Base-by-base conservation (phyloP, 345 rosid genomes). In the Hirschfeldia incana region DNA sequence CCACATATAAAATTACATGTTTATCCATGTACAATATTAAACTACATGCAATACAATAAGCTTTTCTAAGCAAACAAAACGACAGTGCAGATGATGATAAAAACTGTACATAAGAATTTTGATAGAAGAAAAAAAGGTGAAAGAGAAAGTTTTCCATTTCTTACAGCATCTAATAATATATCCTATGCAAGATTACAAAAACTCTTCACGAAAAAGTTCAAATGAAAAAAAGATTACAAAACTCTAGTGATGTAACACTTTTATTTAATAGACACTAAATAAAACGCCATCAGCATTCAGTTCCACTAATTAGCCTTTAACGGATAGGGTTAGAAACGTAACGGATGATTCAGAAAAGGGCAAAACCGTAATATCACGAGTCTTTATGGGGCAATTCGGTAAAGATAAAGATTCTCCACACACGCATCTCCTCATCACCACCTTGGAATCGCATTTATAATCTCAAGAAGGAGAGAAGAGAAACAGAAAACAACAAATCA, bases 311-410 rank as follows among this genome's bases (percentile, higher is more conserved):
- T 21, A 69, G 7, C 15, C 6, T 4, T 28, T 15, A 27, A 3
- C 4, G 13, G 75, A 77, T 77, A 77, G 67, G 28, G 15, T 8
- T 30, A 32, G 21, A 62, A n/a, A 61, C 5, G 21, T 15, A 39
- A 32, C 13, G 17, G 39, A 62, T 59, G 36, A 49, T 10, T 2
- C 11, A 2, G 12, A 16, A 49, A 73, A 76, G 85, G 85, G 74
- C 49, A 83, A 0, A n/a, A 58, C 8, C n/a, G 83, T 83, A 78
- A 83, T 55, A 57, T 55, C 2, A 9, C 1, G 28, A 2, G 4
- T 2, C 6, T 17, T 7, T 8, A 6, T 39, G 69, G 78, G 42
- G 15, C 78, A 33, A 26, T 75, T 73, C 26, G 12, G 69, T 39
- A 65, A 42, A 42, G 73, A 79, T 29, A 21, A 21, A 21, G 21